These are phyloP conservation scores for Lactarius evosmus DNA, from an alignment of 768 basidiomycete genomes.

Conservation along the genomic window DNA sequence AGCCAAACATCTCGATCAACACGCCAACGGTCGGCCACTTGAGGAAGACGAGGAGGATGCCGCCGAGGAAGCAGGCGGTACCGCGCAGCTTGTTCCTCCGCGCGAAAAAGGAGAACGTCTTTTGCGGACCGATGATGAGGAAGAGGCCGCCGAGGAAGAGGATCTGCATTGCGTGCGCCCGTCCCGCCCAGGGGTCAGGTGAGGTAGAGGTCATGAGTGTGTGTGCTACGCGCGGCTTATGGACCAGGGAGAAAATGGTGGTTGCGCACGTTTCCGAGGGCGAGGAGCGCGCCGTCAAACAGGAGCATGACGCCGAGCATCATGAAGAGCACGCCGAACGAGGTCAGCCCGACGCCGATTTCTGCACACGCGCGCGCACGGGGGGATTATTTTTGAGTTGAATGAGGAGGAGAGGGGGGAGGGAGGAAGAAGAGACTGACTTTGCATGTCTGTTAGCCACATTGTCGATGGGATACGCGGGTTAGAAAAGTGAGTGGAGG, in stretches of 20 bases:
- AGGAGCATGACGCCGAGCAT: conserved; percentile 92
- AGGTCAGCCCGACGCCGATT: conserved; percentile 95
- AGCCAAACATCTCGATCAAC: conserved; percentile 92
- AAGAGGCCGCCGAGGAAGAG: conserved; percentile 93
- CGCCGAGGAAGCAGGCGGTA: conserved; percentile 82
- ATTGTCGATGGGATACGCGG: conserved; percentile 33
- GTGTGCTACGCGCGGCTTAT: too few species aligned
- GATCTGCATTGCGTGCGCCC: conserved; percentile 49
- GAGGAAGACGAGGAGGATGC: conserved; percentile 88
- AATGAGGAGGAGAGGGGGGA: not conserved
- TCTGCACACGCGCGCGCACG: conserved; percentile 47
- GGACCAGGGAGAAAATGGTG: conserved; percentile 16
- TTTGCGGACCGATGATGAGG: conserved; percentile 93
- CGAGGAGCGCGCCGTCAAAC: conserved; percentile 93
- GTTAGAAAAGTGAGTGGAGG: not conserved
- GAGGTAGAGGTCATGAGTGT: not conserved
- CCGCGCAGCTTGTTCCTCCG: conserved; percentile 93
- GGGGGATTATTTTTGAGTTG: not conserved
- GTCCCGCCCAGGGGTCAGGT: too few species aligned
- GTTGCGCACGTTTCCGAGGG: conserved; percentile 88
- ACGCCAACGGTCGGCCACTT: conserved; percentile 96
- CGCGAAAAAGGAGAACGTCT: conserved; percentile 98
- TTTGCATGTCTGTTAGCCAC: conserved; percentile 69
- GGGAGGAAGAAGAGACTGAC: conserved; percentile 36
- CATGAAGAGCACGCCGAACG: conserved; percentile 95